Conservation (phyloP, 129 eudicot species). For the Pittosporum tobira region DNA sequence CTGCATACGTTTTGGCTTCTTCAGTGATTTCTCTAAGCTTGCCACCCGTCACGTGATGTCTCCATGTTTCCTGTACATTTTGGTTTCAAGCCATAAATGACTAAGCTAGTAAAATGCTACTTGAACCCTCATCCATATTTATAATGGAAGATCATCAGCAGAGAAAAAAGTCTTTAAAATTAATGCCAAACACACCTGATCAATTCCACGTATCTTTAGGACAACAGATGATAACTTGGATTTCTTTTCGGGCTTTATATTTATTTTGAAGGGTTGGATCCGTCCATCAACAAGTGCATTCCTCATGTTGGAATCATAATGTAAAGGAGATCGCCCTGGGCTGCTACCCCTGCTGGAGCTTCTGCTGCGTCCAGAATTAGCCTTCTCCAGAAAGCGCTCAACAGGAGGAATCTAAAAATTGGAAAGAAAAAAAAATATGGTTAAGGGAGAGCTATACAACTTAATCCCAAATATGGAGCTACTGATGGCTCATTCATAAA, state of each 20-base stretch:
- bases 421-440: too few relatives aligned
- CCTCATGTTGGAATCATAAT: constrained; percentile 52
- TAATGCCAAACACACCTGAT: constrained; percentile 48
- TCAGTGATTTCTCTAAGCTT: constrained; percentile 94
- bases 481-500: not conserved
- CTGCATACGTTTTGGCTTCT: constrained; percentile 77
- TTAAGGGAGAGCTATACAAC: constrained; percentile 8
- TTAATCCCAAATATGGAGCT: constrained; percentile 1
- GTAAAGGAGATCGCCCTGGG: constrained; percentile 89
- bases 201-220: constrained; percentile 92
- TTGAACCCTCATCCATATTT: not conserved
- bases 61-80: constrained; percentile 71
- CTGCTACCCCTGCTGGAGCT: constrained; percentile 95
- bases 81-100: not conserved
- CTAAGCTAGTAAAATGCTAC: not conserved
- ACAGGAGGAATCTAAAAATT: constrained; percentile 73
- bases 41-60: constrained; percentile 95
- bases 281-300: constrained; percentile 59
- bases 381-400: constrained; percentile 83
- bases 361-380: constrained; percentile 70
- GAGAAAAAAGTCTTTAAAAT: not conserved
- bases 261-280: constrained; percentile 73
- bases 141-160: not conserved
- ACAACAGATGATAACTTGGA: constrained; percentile 93
- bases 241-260: constrained; percentile 84